Evolutionary conservation across 208 protist genomes (phyloP), one percentile per base, ranked within the genome.

Genomic region (Paratrypanosoma confusum): DNA sequence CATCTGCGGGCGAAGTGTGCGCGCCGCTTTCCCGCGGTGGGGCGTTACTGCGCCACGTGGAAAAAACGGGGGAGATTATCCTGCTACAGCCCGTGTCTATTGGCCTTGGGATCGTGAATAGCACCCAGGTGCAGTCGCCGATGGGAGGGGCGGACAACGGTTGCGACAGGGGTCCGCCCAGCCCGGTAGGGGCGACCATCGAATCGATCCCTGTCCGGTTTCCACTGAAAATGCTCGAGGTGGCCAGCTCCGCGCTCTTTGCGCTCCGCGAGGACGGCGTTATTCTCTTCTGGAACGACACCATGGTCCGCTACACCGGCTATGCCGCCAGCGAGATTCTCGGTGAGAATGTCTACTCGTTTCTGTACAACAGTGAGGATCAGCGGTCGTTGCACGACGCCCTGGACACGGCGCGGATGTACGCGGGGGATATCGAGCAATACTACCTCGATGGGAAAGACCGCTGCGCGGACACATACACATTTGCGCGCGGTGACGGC

Each of bases 331-430:
- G 47, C 21, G 71, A 92, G 25, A 71, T 66, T 34, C 57, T 88
- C 14, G 83, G 83, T 6, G 79, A 87, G 40, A 85, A 76, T 50
- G 70, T 92, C 24, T 92, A 75, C 57, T 81, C 78, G 18, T 86
- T 89, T 26, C 49, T 92, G 4, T 44, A 75, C 17, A 66, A 71
- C 22, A 58, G 71, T 37, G 44, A 66, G 31, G 83, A 89, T 43
- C 83, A 92, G 60, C 50, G 78, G 43, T 33, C 38, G 6, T 77
- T 92, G 70, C 65, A 73, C 54, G 33, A 58, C 14, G 60, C 67
- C 18, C 72, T 92, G 50, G 61, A 21, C 25, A 49, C 65, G 1
- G 76, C 76, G 22, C 51, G 69, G 33, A 56, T 31, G 40, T 90
- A 78, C 55, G 68, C 81, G 20, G 81, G 81, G 8, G 64, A 81